Percentiles rank a stretch among this genome's conserved stretches.
Conservation (phyloP, 176 grass and related monocot genomes). For the Thinopyrum elongatum region DNA sequence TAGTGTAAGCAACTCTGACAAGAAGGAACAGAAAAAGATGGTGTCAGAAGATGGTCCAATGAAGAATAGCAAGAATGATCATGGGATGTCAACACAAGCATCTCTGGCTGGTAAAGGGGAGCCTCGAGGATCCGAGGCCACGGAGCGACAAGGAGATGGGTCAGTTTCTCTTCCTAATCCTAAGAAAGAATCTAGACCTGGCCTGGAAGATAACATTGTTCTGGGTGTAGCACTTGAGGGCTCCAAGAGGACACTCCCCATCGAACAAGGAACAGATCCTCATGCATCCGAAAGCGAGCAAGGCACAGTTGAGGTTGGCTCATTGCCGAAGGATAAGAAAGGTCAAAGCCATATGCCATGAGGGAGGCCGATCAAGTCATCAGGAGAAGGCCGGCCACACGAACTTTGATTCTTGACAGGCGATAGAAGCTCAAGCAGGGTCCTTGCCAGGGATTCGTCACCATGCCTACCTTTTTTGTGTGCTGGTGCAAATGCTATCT, state of each 20-base stretch:
- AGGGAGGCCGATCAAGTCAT: neutral
- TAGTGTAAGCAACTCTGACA: slow-evolving; percentile 52
- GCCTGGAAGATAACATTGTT: slow-evolving; percentile 90
- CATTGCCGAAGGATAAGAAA: slow-evolving; percentile 42
- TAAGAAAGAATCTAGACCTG: slow-evolving; percentile 67
- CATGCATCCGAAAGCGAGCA: slow-evolving; percentile 57
- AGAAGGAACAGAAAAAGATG: slow-evolving; percentile 58
- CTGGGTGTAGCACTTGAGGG: slow-evolving; percentile 88
- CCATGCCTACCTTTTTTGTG: slow-evolving; percentile 56
- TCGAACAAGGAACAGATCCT: slow-evolving; percentile 63
- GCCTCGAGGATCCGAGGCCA: slow-evolving; percentile 23
- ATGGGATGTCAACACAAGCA: neutral
- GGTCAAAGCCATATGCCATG: slow-evolving; percentile 8
- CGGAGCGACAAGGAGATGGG: slow-evolving; percentile 41
- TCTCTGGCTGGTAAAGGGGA: slow-evolving; percentile 44
- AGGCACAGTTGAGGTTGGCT: slow-evolving; percentile 43
- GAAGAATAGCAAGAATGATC: slow-evolving; percentile 50
- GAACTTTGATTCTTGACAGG: slow-evolving; percentile 53
- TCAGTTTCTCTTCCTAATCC: slow-evolving; percentile 41
- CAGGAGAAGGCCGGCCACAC: slow-evolving; percentile 37
- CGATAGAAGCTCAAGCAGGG: slow-evolving; percentile 6
- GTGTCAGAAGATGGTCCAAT: slow-evolving; percentile 37
- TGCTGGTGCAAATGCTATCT: slow-evolving; percentile 43
- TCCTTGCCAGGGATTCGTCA: slow-evolving; percentile 36
- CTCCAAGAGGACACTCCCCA: slow-evolving; percentile 87